These are phyloP conservation scores for Wickerhamomyces xylosicus DNA, from an alignment of 805 yeast species.

Conservation along the genomic window DNA sequence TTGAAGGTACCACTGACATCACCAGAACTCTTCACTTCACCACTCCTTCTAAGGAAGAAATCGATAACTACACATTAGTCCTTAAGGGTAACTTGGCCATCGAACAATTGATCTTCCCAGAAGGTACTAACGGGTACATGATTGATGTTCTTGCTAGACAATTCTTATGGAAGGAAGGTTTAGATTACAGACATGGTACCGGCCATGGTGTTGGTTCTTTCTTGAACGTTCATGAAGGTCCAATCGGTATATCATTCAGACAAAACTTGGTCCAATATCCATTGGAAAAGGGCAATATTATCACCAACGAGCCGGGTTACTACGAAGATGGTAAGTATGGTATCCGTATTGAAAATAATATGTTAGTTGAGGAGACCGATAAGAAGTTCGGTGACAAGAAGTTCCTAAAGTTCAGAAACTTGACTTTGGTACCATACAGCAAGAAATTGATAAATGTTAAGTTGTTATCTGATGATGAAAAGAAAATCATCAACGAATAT, in stretches of 20 bases:
- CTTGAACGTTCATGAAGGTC: slow-evolving; percentile 91
- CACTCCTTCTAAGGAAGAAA: slow-evolving; percentile 46
- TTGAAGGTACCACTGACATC: slow-evolving; percentile 94
- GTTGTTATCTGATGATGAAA: slow-evolving; percentile 52
- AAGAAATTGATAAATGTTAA: slow-evolving; percentile 53
- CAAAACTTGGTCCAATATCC: slow-evolving; percentile 40
- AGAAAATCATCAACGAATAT: slow-evolving; percentile 56
- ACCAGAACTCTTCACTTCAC: slow-evolving; percentile 77
- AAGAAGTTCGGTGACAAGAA: slow-evolving; percentile 42
- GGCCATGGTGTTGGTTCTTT: slow-evolving; percentile 96
- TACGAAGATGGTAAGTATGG: slow-evolving; percentile 89
- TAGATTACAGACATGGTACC: slow-evolving; percentile 89
- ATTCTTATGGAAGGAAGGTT: slow-evolving; percentile 70
- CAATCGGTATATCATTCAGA: slow-evolving; percentile 66
- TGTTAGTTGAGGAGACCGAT: slow-evolving; percentile 39
- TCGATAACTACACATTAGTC: slow-evolving; percentile 69
- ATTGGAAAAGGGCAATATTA: slow-evolving; percentile 54
- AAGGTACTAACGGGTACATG: slow-evolving; percentile 61
- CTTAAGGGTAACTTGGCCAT: slow-evolving; percentile 87
- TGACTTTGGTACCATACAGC: slow-evolving; percentile 83
- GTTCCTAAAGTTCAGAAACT: slow-evolving; percentile 67
- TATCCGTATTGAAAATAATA: slow-evolving; percentile 78
- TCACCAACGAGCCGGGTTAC: slow-evolving; percentile 92
- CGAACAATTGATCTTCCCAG: slow-evolving; percentile 71
- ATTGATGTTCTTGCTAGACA: slow-evolving; percentile 81